These are phyloP conservation scores for Petrea volubilis DNA, from an alignment of 257 asterid genomes.

Conservation along the genomic window DNA sequence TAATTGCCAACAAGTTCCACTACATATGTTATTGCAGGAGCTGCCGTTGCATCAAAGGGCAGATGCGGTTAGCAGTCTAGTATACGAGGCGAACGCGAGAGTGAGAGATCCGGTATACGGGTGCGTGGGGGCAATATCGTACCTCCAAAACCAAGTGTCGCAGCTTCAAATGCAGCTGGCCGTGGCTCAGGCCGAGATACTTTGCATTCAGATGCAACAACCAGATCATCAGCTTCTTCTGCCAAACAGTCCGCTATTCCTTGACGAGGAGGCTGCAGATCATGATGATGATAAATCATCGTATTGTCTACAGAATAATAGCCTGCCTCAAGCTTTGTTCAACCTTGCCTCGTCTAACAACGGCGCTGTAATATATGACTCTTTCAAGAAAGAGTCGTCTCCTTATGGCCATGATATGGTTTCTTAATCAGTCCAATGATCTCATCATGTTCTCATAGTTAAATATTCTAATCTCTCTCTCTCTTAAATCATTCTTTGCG, in stretches of 20 bases:
- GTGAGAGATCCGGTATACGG: slow-evolving; percentile 37
- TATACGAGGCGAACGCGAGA: slow-evolving; percentile 33
- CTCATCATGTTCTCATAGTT: too few species aligned
- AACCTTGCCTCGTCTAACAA: slow-evolving; percentile 3
- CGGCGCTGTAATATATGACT: slow-evolving; percentile 17
- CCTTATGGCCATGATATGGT: slow-evolving; percentile 33
- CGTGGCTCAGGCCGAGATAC: slow-evolving; percentile 34
- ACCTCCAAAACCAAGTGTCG: slow-evolving; percentile 35
- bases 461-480: background rate
- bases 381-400: slow-evolving; percentile 30
- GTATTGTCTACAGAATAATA: slow-evolving; percentile 9
- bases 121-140: slow-evolving; percentile 34
- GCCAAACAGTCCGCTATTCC: slow-evolving; percentile 4
- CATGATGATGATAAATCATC: slow-evolving; percentile 18
- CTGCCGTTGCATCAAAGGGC: slow-evolving; percentile 35
- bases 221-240: background rate
- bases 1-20: background rate
- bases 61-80: slow-evolving; percentile 37
- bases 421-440: slow-evolving; percentile 16
- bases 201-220: slow-evolving; percentile 30
- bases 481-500: background rate
- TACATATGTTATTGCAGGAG: slow-evolving; percentile 12
- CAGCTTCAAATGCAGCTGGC: slow-evolving; percentile 40
- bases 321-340: slow-evolving; percentile 22
- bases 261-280: background rate